Conservation (phyloP, 352 stramenopile genomes). For the Globisporangium paddicum region DNA sequence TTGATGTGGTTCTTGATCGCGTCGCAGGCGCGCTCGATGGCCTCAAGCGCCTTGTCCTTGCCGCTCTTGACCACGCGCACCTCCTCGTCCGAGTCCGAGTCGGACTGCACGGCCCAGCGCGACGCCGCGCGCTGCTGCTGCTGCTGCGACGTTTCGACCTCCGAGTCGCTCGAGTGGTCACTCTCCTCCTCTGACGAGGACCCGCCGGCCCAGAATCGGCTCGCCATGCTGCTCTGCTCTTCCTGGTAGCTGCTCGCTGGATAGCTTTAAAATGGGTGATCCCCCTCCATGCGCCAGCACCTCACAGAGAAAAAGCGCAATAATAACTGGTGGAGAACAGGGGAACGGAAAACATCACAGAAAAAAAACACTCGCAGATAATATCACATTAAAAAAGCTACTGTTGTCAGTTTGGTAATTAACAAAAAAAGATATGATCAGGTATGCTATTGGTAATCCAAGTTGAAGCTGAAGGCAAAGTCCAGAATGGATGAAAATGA, state of each 20-base stretch:
- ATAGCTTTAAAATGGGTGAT: constrained; percentile 1
- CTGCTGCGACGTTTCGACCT: constrained; percentile 72
- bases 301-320: background rate
- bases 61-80: constrained; percentile 94
- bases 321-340: constrained; percentile 14
- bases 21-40: constrained; percentile 61
- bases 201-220: constrained; percentile 78
- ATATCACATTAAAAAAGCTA: background rate
- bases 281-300: background rate
- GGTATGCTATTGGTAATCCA: too few species aligned
- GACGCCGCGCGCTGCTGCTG: constrained; percentile 66
- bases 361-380: too few species aligned
- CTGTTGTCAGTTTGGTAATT: too few species aligned
- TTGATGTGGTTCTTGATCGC: constrained; percentile 91
- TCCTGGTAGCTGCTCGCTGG: constrained; percentile 12
- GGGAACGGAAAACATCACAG: too few species aligned
- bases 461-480: too few species aligned
- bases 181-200: constrained; percentile 80
- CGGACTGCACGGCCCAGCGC: constrained; percentile 77
- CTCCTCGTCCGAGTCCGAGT: constrained; percentile 83
- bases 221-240: constrained; percentile 39
- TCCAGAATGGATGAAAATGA: too few species aligned
- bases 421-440: too few species aligned
- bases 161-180: constrained; percentile 67
- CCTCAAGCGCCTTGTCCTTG: constrained; percentile 88